phyloP scores from a whole-genome alignment of 805 yeast species.

The Candida ovalis region DNA sequence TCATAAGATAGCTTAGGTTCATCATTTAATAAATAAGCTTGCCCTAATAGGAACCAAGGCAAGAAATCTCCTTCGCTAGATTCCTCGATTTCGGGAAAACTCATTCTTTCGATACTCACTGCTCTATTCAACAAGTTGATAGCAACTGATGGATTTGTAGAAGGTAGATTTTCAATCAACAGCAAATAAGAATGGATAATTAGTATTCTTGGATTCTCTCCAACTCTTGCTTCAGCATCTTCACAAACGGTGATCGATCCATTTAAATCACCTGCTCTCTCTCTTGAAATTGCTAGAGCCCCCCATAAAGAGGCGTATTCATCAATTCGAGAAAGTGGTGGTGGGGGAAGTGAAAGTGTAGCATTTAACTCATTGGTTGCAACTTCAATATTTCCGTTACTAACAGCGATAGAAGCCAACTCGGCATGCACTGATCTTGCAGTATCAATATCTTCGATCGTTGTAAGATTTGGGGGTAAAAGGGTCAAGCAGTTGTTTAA shows the following conservation, averaged over 20 bases:
- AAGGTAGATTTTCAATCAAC: conserved; percentile 29
- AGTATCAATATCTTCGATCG: conserved; percentile 37
- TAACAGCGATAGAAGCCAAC: conserved; percentile 51
- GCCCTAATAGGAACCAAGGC: conserved; percentile 55
- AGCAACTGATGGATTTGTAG: conserved; percentile 34
- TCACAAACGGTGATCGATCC: conserved; percentile 51
- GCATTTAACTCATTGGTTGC: conserved; percentile 48
- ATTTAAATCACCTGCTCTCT: conserved; percentile 44
- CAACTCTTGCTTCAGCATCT: conserved; percentile 42
- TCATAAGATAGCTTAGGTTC: conserved; percentile 52
- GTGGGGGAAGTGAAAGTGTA: conserved; percentile 48
- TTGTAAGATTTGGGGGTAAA: conserved; percentile 34
- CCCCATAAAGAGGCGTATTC: conserved; percentile 52
- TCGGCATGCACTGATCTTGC: conserved; percentile 53
- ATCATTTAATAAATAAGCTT: conserved; percentile 44
- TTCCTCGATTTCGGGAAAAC: conserved; percentile 15
- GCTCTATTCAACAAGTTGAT: conserved; percentile 35
- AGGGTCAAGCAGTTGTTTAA: conserved; percentile 42
- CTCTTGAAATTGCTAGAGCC: conserved; percentile 48
- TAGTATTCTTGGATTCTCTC: conserved; percentile 41
- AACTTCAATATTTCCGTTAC: conserved; percentile 45
- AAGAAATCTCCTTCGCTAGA: conserved; percentile 44
- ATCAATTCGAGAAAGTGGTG: conserved; percentile 40
- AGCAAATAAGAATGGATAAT: conserved; percentile 49
- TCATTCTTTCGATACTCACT: conserved; percentile 18